A percentile compares a stretch with the other conserved stretches of the same genome.
These are phyloP conservation scores for Calocybe indica DNA, from an alignment of 768 basidiomycete species.

Conservation along the genomic window DNA sequence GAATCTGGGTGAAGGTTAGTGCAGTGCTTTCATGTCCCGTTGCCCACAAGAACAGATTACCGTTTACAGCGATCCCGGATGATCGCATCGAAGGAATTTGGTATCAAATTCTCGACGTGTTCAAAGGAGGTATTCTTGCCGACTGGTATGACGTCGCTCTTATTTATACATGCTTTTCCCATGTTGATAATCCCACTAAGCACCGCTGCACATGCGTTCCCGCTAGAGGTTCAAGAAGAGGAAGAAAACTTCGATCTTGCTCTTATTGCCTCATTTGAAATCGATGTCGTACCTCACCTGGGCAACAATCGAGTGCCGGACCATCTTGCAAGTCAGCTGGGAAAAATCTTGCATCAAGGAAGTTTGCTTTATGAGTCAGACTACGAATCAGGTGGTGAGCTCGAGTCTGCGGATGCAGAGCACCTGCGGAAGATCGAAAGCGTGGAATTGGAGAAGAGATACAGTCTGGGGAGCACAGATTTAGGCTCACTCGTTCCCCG, in stretches of 20 bases:
- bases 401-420: slow-evolving; percentile 3
- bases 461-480: slow-evolving; percentile 56
- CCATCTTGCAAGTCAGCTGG: slow-evolving; percentile 58
- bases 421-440: slow-evolving; percentile 22
- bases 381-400: background rate
- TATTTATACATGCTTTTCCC: background rate
- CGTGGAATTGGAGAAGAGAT: slow-evolving; percentile 27
- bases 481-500: slow-evolving; percentile 52
- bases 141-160: slow-evolving; percentile 56
- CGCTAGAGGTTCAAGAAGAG: slow-evolving; percentile 58
- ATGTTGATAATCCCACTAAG: slow-evolving; percentile 24
- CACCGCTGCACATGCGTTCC: slow-evolving; percentile 48
- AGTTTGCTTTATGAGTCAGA: slow-evolving; percentile 52
- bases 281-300: slow-evolving; percentile 72
- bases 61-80: slow-evolving; percentile 43
- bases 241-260: slow-evolving; percentile 86
- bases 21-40: background rate
- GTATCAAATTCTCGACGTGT: slow-evolving; percentile 78
- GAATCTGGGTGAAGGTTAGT: slow-evolving; percentile 42
- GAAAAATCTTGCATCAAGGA: slow-evolving; percentile 66
- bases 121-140: slow-evolving; percentile 74
- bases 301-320: slow-evolving; percentile 69
- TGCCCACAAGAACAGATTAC: background rate
- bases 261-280: slow-evolving; percentile 74
- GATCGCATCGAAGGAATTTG: slow-evolving; percentile 78